These are phyloP conservation scores for Candolleomyces eurysporus DNA, from an alignment of 768 basidiomycete genomes.

Conservation along the genomic window DNA sequence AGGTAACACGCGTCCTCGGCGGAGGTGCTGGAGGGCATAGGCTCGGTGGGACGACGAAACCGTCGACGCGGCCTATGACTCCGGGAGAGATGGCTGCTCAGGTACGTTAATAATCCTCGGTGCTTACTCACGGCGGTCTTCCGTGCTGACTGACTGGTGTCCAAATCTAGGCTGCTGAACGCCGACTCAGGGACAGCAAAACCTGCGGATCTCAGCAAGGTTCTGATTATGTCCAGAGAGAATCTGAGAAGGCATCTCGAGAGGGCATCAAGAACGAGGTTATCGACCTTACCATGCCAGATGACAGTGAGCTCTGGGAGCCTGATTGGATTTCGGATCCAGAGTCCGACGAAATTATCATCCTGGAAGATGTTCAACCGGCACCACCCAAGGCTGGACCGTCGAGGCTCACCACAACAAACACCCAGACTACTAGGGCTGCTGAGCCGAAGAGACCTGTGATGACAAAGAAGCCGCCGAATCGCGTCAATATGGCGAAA, in stretches of 20 bases:
- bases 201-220: slow-evolving; percentile 64
- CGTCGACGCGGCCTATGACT: slow-evolving; percentile 40
- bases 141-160: not conserved
- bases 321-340: slow-evolving; percentile 9
- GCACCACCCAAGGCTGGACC: not conserved
- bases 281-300: slow-evolving; percentile 53
- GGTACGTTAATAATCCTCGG: slow-evolving; percentile 33
- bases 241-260: slow-evolving; percentile 67
- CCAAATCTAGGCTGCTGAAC: slow-evolving; percentile 75
- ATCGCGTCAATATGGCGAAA: not conserved
- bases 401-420: not conserved
- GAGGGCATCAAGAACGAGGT: slow-evolving; percentile 61
- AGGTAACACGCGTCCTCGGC: slow-evolving; percentile 40
- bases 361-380: slow-evolving; percentile 24
- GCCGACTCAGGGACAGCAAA: slow-evolving; percentile 70
- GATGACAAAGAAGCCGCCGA: not conserved
- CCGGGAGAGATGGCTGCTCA: slow-evolving; percentile 73
- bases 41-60: slow-evolving; percentile 51
- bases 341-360: slow-evolving; percentile 34
- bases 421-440: not conserved
- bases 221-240: slow-evolving; percentile 41
- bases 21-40: slow-evolving; percentile 38
- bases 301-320: slow-evolving; percentile 18
- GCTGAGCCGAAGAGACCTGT: not conserved
- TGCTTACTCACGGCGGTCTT: not conserved